Evolutionary conservation across 179 eudicot species (phyloP), one percentile per base, ranked within the genome.

Genomic region (Corrigiola litoralis): DNA sequence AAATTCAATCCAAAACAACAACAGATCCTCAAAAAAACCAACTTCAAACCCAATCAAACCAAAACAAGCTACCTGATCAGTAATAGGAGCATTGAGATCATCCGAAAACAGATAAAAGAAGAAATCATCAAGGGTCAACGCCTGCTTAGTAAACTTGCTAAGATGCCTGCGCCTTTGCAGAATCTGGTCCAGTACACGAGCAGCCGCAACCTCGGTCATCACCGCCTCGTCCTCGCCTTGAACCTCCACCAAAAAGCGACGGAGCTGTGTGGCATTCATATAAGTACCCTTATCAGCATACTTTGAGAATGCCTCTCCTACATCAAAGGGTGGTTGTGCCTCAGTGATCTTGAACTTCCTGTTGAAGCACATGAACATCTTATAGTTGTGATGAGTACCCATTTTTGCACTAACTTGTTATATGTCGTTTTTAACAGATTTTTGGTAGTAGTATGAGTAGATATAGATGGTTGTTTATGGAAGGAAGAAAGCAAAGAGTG

Each of bases 281-380:
- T 71, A 67, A 46, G 66, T 55, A 11, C 69, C 79, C 1, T 60
- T 66, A 0, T 32, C 76, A 1, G 82, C 24, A 65, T 77, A 92
- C 21, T 24, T 64, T 3, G 67, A 46, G 37, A 87, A 94, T 5
- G 89, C 97, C 29, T 74, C 90, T 32, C 20, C 72, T 9, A 94
- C 85, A 40, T 90, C 99, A 52, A 72, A 49, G n/a, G 99, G 99
- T 23, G 97, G 85, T 54, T 75, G 85, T 38, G 68, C 59, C 31
- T 83, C 97, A 31, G 47, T 78, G 71, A 86, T 77, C 77, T 75
- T 86, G 70, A 84, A 94, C 75, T 86, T 90, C 58, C 97, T 73
- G 31, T 74, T 86, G 40, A 94, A 87, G 42, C 85, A 83, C 41
- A 86, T 84, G 41, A 87, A 85, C 88, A 94, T 77, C 72, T 73